phyloP scores from a whole-genome alignment of 2,329 filamentous ascomycete genomes.

The Colletotrichum cuscutae region DNA sequence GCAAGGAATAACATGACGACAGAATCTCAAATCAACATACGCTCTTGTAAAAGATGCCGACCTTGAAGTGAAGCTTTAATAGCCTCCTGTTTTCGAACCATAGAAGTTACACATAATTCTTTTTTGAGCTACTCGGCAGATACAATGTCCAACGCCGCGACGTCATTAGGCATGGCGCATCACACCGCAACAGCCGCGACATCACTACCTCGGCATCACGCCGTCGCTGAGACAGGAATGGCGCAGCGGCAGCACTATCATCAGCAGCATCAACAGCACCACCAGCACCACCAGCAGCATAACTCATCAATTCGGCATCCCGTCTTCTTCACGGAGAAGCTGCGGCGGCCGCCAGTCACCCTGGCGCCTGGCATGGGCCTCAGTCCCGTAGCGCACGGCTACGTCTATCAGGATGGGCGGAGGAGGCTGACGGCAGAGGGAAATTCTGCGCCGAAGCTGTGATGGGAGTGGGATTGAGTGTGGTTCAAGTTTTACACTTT shows the following conservation, averaged over 20 bases:
- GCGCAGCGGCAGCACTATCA: background rate
- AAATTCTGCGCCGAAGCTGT: constrained; percentile 50
- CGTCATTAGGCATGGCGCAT: constrained; percentile 9
- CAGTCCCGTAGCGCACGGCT: constrained; percentile 69
- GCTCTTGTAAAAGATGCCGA: no score
- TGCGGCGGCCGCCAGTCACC: constrained; percentile 64
- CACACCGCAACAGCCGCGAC: background rate
- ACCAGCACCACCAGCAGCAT: constrained; percentile 42
- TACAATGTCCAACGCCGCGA: no score
- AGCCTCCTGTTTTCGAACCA: no score
- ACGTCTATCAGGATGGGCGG: constrained; percentile 64
- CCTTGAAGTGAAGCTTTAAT: no score
- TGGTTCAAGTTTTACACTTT: background rate
- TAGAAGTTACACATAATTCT: no score
- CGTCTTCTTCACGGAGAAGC: constrained; percentile 77
- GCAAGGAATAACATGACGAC: constrained; percentile 31
- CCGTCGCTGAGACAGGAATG: constrained; percentile 12
- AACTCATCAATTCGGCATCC: constrained; percentile 74
- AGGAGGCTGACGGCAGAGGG: constrained; percentile 37
- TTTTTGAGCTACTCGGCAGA: no score
- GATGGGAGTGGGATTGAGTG: constrained; percentile 31
- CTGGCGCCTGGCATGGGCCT: constrained; percentile 36
- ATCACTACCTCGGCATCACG: background rate
- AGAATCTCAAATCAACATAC: background rate
- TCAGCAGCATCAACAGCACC: no score